Evolutionary conservation across 352 stramenopile species (phyloP).

Genomic region (Phytophthora nicotianae): DNA sequence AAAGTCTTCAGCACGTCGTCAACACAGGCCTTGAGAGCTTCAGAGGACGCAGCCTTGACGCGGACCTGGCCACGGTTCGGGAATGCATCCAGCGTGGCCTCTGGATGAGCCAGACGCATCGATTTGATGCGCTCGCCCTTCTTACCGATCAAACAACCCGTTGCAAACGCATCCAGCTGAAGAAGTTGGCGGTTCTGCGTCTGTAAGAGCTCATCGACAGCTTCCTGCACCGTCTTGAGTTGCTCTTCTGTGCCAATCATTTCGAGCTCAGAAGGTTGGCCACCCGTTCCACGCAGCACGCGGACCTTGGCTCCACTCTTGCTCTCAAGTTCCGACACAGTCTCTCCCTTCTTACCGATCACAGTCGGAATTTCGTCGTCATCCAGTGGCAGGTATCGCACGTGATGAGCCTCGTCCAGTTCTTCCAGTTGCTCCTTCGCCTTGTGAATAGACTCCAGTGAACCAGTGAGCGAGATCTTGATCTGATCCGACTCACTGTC

Average conservation of each 20-base stretch:
- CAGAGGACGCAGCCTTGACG: constrained; percentile 62
- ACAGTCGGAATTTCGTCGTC: constrained; percentile 76
- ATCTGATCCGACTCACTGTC: constrained; percentile 48
- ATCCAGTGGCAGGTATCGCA: constrained; percentile 74
- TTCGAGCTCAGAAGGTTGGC: constrained; percentile 59
- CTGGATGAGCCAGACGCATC: constrained; percentile 62
- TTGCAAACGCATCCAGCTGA: constrained; percentile 75
- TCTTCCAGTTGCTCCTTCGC: constrained; percentile 65
- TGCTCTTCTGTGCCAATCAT: constrained; percentile 80
- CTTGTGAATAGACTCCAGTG: constrained; percentile 60
- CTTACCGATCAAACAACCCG: constrained; percentile 75
- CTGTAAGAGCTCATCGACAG: constrained; percentile 69
- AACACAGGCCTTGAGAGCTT: constrained; percentile 64
- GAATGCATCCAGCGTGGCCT: constrained; percentile 74
- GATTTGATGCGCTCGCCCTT: constrained; percentile 84
- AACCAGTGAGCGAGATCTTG: constrained; percentile 71
- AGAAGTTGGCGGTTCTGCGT: constrained; percentile 80
- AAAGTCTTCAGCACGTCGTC: constrained; percentile 67
- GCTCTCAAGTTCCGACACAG: constrained; percentile 70
- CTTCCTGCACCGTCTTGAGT: constrained; percentile 49
- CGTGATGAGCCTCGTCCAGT: constrained; percentile 65
- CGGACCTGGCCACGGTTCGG: constrained; percentile 71
- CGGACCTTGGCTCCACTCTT: constrained; percentile 65
- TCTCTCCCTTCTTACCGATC: constrained; percentile 84
- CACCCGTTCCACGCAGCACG: constrained; percentile 48